phyloP scores from a whole-genome alignment of 2,329 filamentous ascomycete genomes.

The Fusarium proliferatum region DNA sequence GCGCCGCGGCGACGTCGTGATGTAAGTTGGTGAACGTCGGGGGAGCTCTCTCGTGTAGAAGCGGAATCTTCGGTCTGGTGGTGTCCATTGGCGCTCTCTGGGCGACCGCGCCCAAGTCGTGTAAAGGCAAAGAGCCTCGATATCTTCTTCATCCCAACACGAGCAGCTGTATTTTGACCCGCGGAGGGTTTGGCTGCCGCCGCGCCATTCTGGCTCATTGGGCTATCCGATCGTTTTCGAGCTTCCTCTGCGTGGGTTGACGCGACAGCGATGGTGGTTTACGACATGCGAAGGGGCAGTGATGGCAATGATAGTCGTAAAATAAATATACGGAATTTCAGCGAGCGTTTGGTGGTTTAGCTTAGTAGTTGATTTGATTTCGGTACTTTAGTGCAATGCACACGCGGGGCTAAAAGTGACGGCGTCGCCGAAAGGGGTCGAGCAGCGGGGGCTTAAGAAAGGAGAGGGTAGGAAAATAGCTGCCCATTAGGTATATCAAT shows the following conservation, averaged over 20 bases:
- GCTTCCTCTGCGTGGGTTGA: constrained; percentile 29
- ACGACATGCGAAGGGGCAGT: constrained; percentile 26
- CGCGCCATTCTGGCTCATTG: constrained; percentile 44
- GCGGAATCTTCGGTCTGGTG: constrained; percentile 38
- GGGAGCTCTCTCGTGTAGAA: constrained; percentile 41
- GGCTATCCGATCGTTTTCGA: constrained; percentile 11
- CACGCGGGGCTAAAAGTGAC: constrained; percentile 27
- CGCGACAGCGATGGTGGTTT: constrained; percentile 33
- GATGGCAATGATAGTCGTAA: not conserved
- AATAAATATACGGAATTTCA: constrained; percentile 9
- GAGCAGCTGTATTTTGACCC: constrained; percentile 32
- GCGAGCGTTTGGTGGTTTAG: constrained; percentile 17
- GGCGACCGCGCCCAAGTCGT: constrained; percentile 46
- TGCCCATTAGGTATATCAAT: constrained; percentile 8
- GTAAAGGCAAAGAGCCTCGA: constrained; percentile 51
- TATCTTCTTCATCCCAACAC: constrained; percentile 50
- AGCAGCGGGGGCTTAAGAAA: constrained; percentile 6
- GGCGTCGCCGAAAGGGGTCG: constrained; percentile 35
- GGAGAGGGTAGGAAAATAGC: not conserved
- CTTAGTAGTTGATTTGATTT: constrained; percentile 8
- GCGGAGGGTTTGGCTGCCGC: constrained; percentile 39
- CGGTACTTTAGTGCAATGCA: constrained; percentile 20
- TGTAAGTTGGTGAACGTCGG: constrained; percentile 52
- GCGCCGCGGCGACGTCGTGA: constrained; percentile 42
- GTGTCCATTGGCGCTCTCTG: constrained; percentile 31